Percentiles rank a stretch among this genome's conserved stretches.
Evolutionary conservation across 2,329 filamentous ascomycete species (phyloP).

Genomic region (Hortaea sp.): DNA sequence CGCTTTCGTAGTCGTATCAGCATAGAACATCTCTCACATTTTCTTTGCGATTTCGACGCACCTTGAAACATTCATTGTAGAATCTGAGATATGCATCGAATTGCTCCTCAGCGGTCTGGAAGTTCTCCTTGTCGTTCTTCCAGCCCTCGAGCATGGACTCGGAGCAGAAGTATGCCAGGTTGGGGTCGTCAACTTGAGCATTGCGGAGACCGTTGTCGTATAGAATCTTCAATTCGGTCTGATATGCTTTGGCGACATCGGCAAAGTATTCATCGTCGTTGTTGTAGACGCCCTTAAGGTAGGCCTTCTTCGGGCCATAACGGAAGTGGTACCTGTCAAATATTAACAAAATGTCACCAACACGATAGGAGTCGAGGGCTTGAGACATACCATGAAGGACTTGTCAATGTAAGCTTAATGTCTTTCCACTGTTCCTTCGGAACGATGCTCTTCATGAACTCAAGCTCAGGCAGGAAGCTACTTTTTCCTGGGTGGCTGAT

Average conservation of each 20-base stretch:
- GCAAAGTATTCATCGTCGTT: conserved; percentile 39
- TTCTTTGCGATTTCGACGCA: neutral
- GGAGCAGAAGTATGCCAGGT: conserved; percentile 56
- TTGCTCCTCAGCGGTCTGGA: conserved; percentile 57
- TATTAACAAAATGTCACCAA: neutral
- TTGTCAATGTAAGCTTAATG: conserved; percentile 37
- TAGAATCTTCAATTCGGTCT: conserved; percentile 36
- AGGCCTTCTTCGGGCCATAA: conserved; percentile 44
- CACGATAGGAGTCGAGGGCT: no score
- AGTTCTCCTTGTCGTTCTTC: conserved; percentile 57
- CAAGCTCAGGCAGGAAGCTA: conserved; percentile 49
- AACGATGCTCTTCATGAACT: conserved; percentile 49
- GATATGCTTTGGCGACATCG: conserved; percentile 38
- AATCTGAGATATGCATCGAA: conserved; percentile 66
- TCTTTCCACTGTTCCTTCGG: conserved; percentile 52
- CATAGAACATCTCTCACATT: neutral
- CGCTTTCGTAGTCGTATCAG: conserved; percentile 25
- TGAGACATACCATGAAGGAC: conserved; percentile 17
- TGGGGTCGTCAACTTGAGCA: conserved; percentile 41
- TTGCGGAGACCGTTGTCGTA: conserved; percentile 37
- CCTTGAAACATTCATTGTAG: conserved; percentile 55
- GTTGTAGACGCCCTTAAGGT: conserved; percentile 34
- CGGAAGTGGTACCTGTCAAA: conserved; percentile 55
- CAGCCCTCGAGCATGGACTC: conserved; percentile 62
- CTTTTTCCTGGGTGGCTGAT: conserved; percentile 46